Conservation (phyloP, 768 basidiomycete species). For the Kwoniella bestiolae region DNA sequence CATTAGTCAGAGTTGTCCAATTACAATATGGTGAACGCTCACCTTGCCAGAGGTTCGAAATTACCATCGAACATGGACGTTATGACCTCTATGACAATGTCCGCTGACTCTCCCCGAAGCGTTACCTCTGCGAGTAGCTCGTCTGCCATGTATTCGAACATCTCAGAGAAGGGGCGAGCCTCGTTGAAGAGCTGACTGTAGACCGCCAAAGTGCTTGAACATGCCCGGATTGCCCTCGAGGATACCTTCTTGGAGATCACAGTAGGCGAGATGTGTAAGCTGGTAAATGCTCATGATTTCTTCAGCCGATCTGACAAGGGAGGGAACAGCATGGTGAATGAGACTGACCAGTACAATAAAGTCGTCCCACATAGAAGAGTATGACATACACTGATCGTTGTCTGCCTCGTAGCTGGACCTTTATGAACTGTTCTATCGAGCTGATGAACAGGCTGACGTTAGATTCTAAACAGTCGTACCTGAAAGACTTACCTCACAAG, state of each 20-base stretch:
- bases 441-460: no score
- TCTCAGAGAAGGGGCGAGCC: constrained; percentile 6
- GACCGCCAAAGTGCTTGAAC: constrained; percentile 15
- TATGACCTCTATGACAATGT: background rate
- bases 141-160: constrained; percentile 19
- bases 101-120: background rate
- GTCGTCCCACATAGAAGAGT: constrained; percentile 18
- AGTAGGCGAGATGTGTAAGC: constrained; percentile 7
- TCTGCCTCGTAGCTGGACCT: constrained; percentile 13
- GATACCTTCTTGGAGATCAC: constrained; percentile 5
- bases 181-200: constrained; percentile 13
- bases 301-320: no score
- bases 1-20: background rate
- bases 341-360: constrained; percentile 16
- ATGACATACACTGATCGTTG: constrained; percentile 17
- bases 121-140: background rate
- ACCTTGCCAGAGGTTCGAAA: constrained; percentile 7
- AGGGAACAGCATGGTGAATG: background rate
- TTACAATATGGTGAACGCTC: background rate
- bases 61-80: constrained; percentile 10
- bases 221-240: constrained; percentile 15
- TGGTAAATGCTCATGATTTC: no score
- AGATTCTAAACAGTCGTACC: no score
- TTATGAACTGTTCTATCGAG: constrained; percentile 26
- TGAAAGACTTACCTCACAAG: constrained; percentile 25